Conservation (phyloP, 257 asterid genomes). For the Ballota nigra region DNA sequence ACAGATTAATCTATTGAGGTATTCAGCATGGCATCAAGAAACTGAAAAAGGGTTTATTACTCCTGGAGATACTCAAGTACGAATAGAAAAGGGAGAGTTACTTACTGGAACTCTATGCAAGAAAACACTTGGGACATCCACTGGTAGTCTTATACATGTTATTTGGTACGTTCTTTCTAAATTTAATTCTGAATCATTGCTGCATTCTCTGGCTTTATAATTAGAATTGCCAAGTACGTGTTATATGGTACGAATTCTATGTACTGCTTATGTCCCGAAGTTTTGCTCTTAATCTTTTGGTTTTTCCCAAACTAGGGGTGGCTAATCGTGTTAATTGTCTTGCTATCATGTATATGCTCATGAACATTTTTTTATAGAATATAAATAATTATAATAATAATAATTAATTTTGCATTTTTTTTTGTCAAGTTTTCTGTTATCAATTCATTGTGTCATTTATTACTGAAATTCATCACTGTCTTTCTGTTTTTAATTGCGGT, state of each 20-base stretch:
- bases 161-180: conserved; percentile 58
- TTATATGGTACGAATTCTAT: background rate
- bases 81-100: conserved; percentile 94
- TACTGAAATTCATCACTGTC: background rate
- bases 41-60: conserved; percentile 78
- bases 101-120: conserved; percentile 96
- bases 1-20: conserved; percentile 82
- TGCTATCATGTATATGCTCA: background rate
- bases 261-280: background rate
- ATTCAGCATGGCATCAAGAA: conserved; percentile 96
- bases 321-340: background rate
- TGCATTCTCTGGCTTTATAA: background rate
- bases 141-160: conserved; percentile 97
- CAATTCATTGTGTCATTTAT: background rate
- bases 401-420: too few species aligned
- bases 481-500: conserved; percentile 18
- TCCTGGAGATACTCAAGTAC: conserved; percentile 97
- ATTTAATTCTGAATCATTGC: background rate
- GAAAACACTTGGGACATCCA: conserved; percentile 94
- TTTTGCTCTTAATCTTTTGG: background rate
- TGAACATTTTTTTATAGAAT: background rate
- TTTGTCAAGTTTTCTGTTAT: background rate
- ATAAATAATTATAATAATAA: too few species aligned
- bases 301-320: background rate
- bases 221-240: background rate